Conservation (phyloP, 371 early-diverging fungal species). For the Circinella umbellata region DNA sequence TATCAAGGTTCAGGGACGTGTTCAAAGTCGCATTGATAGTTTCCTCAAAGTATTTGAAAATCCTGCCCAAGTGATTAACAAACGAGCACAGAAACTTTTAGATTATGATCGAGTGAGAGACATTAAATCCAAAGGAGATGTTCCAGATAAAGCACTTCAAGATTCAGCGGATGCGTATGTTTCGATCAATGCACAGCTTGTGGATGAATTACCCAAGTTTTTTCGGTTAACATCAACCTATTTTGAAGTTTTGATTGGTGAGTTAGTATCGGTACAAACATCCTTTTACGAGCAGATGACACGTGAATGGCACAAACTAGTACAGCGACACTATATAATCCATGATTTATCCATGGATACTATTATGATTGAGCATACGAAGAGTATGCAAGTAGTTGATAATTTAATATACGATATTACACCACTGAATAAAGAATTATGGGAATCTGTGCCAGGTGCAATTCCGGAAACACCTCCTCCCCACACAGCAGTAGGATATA, state of each 20-base stretch:
- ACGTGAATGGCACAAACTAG: slow-evolving; percentile 39
- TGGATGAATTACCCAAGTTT: slow-evolving; percentile 79
- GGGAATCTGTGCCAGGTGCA: slow-evolving; percentile 20
- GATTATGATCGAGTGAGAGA: slow-evolving; percentile 75
- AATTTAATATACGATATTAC: slow-evolving; percentile 18
- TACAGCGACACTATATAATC: slow-evolving; percentile 24
- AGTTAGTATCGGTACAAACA: slow-evolving; percentile 67
- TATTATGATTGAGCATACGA: slow-evolving; percentile 15
- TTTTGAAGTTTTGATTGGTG: slow-evolving; percentile 64
- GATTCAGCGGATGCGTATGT: slow-evolving; percentile 75
- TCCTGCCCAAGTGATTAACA: slow-evolving; percentile 75
- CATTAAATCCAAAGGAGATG: slow-evolving; percentile 64
- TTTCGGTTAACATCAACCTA: slow-evolving; percentile 62
- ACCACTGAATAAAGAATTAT: slow-evolving; percentile 18
- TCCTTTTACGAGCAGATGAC: slow-evolving; percentile 47
- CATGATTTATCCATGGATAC: slow-evolving; percentile 4
- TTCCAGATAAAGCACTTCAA: slow-evolving; percentile 67
- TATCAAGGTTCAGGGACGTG: slow-evolving; percentile 36
- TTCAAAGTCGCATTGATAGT: slow-evolving; percentile 64
- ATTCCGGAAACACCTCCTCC: slow-evolving; percentile 16
- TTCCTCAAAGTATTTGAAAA: slow-evolving; percentile 68
- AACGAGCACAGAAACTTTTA: slow-evolving; percentile 75
- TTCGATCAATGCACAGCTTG: slow-evolving; percentile 77
- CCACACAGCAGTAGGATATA: background rate
- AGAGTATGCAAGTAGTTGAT: slow-evolving; percentile 19